These are phyloP conservation scores for Artomyces pyxidatus DNA, from an alignment of 768 basidiomycete genomes.

Conservation along the genomic window DNA sequence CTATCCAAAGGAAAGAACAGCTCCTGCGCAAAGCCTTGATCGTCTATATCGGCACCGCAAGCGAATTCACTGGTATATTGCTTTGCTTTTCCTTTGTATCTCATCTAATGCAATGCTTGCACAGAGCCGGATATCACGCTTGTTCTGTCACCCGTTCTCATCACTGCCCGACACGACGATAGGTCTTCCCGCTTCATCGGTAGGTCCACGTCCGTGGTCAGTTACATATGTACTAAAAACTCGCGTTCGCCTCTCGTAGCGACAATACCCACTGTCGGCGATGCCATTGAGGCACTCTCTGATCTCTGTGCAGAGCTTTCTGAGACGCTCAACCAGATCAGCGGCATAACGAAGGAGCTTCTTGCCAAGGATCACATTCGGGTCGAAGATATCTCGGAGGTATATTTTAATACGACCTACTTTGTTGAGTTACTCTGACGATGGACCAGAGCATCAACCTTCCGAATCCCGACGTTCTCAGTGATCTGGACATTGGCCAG, in stretches of 20 bases:
- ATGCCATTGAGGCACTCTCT: slow-evolving; percentile 60
- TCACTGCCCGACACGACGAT: slow-evolving; percentile 50
- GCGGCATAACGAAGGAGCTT: slow-evolving; percentile 62
- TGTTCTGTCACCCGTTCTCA: slow-evolving; percentile 60
- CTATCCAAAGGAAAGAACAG: slow-evolving; percentile 46
- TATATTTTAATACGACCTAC: slow-evolving; percentile 21
- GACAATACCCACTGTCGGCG: slow-evolving; percentile 68
- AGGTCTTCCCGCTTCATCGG: slow-evolving; percentile 49
- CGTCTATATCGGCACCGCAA: slow-evolving; percentile 61
- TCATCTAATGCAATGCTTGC: neutral
- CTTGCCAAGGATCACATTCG: slow-evolving; percentile 62
- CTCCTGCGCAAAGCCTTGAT: slow-evolving; percentile 54
- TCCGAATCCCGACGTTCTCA: slow-evolving; percentile 47
- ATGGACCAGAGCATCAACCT: slow-evolving; percentile 38
- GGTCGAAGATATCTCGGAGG: slow-evolving; percentile 66
- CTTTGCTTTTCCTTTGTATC: neutral
- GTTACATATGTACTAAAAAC: neutral
- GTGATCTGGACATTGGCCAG: slow-evolving; percentile 61
- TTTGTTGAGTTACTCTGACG: neutral
- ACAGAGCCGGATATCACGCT: slow-evolving; percentile 65
- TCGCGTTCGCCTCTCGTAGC: slow-evolving; percentile 30
- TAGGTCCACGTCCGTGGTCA: slow-evolving; percentile 23
- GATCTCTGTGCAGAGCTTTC: slow-evolving; percentile 55
- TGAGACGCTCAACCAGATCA: slow-evolving; percentile 55
- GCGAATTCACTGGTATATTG: slow-evolving; percentile 57